Percentiles rank a stretch among this genome's conserved stretches.
Conservation (phyloP, 768 basidiomycete genomes). For the Candolleomyces aberdarensis region DNA sequence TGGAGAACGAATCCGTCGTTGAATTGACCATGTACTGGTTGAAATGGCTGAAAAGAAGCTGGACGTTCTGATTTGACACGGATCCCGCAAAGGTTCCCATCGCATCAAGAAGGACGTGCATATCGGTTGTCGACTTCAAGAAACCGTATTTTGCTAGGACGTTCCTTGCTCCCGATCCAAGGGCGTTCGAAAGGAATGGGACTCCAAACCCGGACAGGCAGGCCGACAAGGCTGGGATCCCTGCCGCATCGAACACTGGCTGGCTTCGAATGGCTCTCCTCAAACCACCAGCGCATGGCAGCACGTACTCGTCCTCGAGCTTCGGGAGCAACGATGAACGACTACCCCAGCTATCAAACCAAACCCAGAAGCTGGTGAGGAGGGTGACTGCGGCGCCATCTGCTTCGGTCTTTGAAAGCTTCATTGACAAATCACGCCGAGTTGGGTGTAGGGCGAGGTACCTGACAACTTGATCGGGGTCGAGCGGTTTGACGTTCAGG, state of each 20-base stretch:
- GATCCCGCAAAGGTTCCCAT: neutral
- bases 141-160: neutral
- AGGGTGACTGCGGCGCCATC: slow-evolving; percentile 23
- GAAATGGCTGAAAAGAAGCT: neutral
- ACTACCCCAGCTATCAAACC: slow-evolving; percentile 27
- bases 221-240: neutral
- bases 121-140: neutral
- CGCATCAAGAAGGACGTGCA: neutral
- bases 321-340: neutral
- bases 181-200: neutral
- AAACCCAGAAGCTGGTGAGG: slow-evolving; percentile 43
- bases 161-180: neutral
- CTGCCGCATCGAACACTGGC: neutral
- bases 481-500: slow-evolving; percentile 31
- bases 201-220: neutral
- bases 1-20: slow-evolving; percentile 7
- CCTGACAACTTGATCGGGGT: slow-evolving; percentile 19
- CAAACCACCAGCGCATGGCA: neutral
- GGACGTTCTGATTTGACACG: neutral
- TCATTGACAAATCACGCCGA: slow-evolving; percentile 20
- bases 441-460: slow-evolving; percentile 27
- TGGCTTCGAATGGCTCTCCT: neutral
- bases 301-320: neutral
- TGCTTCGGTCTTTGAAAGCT: slow-evolving; percentile 15
- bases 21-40: neutral